Percentiles rank a stretch among this genome's conserved stretches.
Conservation (phyloP, 106 monocot genomes). For the Ottelia alismoides region DNA sequence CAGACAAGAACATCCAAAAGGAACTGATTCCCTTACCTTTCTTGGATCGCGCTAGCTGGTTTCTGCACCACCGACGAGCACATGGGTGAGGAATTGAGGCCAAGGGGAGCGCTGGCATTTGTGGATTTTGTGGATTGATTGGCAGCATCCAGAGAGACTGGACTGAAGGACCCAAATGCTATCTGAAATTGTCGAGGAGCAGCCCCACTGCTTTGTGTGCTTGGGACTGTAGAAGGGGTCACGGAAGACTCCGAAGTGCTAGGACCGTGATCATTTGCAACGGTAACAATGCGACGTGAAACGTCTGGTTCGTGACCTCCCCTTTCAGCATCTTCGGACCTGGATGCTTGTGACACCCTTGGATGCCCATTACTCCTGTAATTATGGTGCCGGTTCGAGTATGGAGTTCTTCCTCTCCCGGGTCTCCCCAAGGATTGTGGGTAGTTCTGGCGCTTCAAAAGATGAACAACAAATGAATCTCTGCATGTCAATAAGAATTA, state of each 20-base stretch:
- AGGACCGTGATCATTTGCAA: neutral
- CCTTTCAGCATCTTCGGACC: neutral
- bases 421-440: constrained; percentile 12
- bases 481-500: neutral
- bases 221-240: constrained; percentile 4
- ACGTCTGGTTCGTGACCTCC: neutral
- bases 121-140: constrained; percentile 1
- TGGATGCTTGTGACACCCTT: neutral
- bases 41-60: neutral
- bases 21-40: constrained; percentile 15
- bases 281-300: neutral
- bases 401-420: constrained; percentile 23
- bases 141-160: constrained; percentile 12
- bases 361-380: constrained; percentile 9
- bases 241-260: constrained; percentile 1
- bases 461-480: neutral
- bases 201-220: constrained; percentile 12
- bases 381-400: constrained; percentile 8
- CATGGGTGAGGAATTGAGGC: constrained; percentile 7
- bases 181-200: neutral
- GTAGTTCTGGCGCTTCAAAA: neutral
- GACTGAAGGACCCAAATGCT: constrained; percentile 36
- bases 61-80: constrained; percentile 8
- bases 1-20: too few relatives aligned
- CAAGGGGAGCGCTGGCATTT: neutral